These are phyloP conservation scores for Rubroboletus satanas DNA, from an alignment of 768 basidiomycete genomes.

Conservation along the genomic window DNA sequence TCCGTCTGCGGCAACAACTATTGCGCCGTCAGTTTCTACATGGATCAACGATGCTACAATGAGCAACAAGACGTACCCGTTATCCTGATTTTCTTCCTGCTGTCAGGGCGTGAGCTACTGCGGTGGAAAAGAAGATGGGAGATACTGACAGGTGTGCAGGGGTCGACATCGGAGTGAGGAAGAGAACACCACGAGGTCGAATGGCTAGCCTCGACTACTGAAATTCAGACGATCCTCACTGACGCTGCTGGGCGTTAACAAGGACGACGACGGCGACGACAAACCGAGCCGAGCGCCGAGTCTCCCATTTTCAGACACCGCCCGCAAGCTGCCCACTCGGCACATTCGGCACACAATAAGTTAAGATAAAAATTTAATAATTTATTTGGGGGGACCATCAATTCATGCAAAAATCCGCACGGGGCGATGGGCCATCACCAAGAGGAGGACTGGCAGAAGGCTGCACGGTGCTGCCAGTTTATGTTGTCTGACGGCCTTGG, in stretches of 20 bases:
- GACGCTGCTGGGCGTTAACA: conserved; percentile 11
- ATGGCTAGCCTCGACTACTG: background rate
- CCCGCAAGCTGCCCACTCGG: conserved; percentile 7
- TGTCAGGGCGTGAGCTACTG: conserved; percentile 16
- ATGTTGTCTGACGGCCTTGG: too few relatives aligned
- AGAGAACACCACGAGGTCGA: background rate
- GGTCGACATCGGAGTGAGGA: conserved; percentile 24
- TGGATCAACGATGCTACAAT: background rate
- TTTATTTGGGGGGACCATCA: too few relatives aligned
- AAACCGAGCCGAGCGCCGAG: conserved; percentile 9
- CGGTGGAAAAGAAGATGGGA: background rate
- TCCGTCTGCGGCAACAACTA: conserved; percentile 94
- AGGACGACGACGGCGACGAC: conserved; percentile 12
- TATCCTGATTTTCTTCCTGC: conserved; percentile 73
- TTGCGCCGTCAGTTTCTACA: conserved; percentile 3
- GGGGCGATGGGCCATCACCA: too few relatives aligned
- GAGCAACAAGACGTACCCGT: conserved; percentile 48
- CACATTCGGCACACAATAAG: conserved; percentile 15
- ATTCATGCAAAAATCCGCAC: too few relatives aligned
- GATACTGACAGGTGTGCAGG: conserved; percentile 27
- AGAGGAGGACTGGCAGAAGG: too few relatives aligned
- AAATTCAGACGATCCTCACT: background rate
- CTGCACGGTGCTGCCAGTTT: too few relatives aligned
- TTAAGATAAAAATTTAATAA: background rate
- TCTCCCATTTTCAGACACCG: conserved; percentile 31